Evolutionary conservation across 352 stramenopile species (phyloP).

Genomic region (Globisporangium yorkense): DNA sequence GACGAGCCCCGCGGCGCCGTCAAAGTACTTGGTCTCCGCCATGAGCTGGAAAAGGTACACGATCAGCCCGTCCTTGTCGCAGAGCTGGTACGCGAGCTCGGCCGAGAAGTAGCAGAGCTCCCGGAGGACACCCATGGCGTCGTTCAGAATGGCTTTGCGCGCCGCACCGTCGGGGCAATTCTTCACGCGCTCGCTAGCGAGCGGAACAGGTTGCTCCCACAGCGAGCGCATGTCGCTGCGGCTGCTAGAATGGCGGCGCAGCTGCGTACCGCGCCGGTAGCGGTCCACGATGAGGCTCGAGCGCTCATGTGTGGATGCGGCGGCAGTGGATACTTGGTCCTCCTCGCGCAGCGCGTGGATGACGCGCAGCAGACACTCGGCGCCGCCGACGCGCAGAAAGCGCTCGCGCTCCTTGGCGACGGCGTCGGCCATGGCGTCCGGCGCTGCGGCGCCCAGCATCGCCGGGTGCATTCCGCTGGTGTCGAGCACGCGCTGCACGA

Average conservation of each 20-base stretch:
- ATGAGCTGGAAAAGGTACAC: slow-evolving; percentile 94
- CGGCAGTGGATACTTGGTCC: slow-evolving; percentile 21
- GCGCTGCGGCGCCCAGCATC: slow-evolving; percentile 6
- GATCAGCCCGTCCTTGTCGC: slow-evolving; percentile 82
- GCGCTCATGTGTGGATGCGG: slow-evolving; percentile 12
- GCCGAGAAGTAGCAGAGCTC: slow-evolving; percentile 83
- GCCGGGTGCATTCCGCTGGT: slow-evolving; percentile 44
- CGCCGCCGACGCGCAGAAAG: slow-evolving; percentile 67
- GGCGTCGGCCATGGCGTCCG: slow-evolving; percentile 24
- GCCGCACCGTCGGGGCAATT: slow-evolving; percentile 38
- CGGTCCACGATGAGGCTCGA: slow-evolving; percentile 31
- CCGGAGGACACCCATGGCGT: slow-evolving; percentile 72
- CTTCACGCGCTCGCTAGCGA: slow-evolving; percentile 27
- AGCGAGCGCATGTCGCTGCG: slow-evolving; percentile 51
- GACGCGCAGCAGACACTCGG: slow-evolving; percentile 69
- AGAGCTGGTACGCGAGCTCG: slow-evolving; percentile 56
- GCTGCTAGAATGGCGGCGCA: slow-evolving; percentile 21
- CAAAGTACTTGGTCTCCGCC: slow-evolving; percentile 85
- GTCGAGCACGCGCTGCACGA: slow-evolving; percentile 67
- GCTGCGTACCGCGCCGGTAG: slow-evolving; percentile 16
- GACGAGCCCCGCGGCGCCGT: slow-evolving; percentile 85
- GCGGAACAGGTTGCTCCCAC: slow-evolving; percentile 40
- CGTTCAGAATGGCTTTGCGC: slow-evolving; percentile 54
- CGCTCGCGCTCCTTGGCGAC: slow-evolving; percentile 49
- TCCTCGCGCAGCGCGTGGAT: slow-evolving; percentile 62